Base-by-base conservation (phyloP, 1,284 basidiomycete species). In the Moesziomyces sp. region DNA sequence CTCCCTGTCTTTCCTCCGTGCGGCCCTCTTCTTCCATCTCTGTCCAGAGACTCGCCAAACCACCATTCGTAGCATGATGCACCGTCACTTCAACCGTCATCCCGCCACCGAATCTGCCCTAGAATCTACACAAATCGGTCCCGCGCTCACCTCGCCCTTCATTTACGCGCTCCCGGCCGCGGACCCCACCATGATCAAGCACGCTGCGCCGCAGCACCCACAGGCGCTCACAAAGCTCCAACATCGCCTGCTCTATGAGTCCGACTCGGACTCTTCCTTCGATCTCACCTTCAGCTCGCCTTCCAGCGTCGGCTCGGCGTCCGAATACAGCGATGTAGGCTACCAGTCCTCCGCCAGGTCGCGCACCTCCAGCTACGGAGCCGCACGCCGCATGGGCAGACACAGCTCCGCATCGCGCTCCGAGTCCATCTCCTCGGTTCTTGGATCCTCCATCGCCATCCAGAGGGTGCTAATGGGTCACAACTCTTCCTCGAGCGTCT, bases 221-320 rank as follows among this genome's bases (percentile, higher is more conserved):
- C 65, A 58, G 5, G 60, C 57, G 19, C 64, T 73, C 53, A 67
- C 60, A 53, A 67, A 64, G 40, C 42, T 73, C 11, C 70, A 73
- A 42, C 64, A 73, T 35, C 70, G 70, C n/a, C 64, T 72, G n/a
- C 64, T 73, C 52, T 73, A 73, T 57, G 70, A 73, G 21, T 62
- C 70, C 9, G 70, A 73, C 18, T 67, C 70, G n/a, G 70, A 71
- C 40, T 61, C 55, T 0, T 71, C 68, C 16, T 58, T 58, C 45
- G 68, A 73, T 23, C 40, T 60, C 24, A 40, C 59, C 28, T 73
- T 73, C 54, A 63, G 60, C 56, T 66, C 69, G n/a, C 59, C 58
- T 5, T 72, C 69, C 45, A 67, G 64, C 35, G 28, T 62, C 16
- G 64, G 52, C 0, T 67, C 64, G 14, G 50, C 33, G 10, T 64